Percentiles rank a stretch among this genome's conserved stretches.
Evolutionary conservation across 1,139 yeast species (phyloP).

Genomic region (Arxiozyma slooffiae): DNA sequence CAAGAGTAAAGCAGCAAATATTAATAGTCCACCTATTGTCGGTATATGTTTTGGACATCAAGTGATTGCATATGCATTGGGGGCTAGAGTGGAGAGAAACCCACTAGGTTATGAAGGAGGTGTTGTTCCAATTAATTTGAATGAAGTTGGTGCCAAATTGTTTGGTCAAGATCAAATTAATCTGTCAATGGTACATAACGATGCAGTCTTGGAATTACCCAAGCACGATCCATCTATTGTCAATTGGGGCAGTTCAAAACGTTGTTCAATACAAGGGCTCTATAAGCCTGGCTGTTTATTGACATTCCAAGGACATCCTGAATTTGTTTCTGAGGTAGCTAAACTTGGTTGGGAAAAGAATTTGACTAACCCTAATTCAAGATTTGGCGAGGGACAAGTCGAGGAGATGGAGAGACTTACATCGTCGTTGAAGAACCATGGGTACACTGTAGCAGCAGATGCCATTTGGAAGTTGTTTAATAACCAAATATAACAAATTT

Average conservation of each 20-base stretch:
- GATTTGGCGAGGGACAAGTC: conserved; percentile 3
- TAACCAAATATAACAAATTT: conserved; percentile 1
- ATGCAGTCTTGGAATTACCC: conserved; percentile 49
- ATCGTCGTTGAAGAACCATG: conserved; percentile 10
- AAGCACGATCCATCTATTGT: conserved; percentile 29
- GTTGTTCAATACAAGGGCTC: conserved; percentile 57
- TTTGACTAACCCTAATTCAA: neutral
- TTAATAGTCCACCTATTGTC: conserved; percentile 41
- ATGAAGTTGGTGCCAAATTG: conserved; percentile 33
- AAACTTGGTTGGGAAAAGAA: conserved; percentile 7
- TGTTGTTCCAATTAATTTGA: conserved; percentile 41
- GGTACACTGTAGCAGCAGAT: conserved; percentile 10
- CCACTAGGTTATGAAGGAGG: conserved; percentile 69
- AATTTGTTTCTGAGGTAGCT: conserved; percentile 40
- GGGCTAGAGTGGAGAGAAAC: conserved; percentile 50
- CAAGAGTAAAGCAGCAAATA: conserved; percentile 5
- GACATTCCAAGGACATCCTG: conserved; percentile 89
- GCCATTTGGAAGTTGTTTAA: conserved; percentile 13
- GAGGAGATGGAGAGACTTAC: conserved; percentile 4
- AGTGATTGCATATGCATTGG: conserved; percentile 55
- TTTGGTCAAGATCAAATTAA: conserved; percentile 30
- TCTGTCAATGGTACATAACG: conserved; percentile 62
- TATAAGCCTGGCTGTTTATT: conserved; percentile 39
- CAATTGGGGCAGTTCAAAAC: conserved; percentile 43
- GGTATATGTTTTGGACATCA: conserved; percentile 90